A percentile compares a stretch with the other conserved stretches of the same genome.
These are phyloP conservation scores for Oxytropis ochrocephala DNA, from an alignment of 306 rosid genomes.

Conservation along the genomic window DNA sequence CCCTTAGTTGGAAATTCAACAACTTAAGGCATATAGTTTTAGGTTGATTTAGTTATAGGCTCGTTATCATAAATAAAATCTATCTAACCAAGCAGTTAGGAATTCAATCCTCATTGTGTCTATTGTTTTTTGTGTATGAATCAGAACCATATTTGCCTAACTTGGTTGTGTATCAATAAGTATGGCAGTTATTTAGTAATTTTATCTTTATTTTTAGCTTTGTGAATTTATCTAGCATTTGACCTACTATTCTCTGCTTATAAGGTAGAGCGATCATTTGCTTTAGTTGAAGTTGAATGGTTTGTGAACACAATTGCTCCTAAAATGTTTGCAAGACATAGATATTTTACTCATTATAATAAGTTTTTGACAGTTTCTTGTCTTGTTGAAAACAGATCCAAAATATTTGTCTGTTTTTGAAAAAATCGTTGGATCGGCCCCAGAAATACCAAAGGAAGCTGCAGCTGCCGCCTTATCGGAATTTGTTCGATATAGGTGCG, in stretches of 20 bases:
- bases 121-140: too few relatives aligned
- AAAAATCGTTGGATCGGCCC: slow-evolving; percentile 62
- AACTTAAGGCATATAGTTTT: background rate
- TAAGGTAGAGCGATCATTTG: background rate
- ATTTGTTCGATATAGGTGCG: slow-evolving; percentile 82
- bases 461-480: slow-evolving; percentile 95
- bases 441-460: slow-evolving; percentile 92
- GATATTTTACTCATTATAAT: slow-evolving; percentile 5
- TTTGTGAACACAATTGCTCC: background rate
- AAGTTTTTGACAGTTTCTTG: slow-evolving; percentile 12
- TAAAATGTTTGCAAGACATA: background rate
- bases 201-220: background rate
- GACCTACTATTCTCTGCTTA: background rate
- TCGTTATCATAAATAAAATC: background rate
- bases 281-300: slow-evolving; percentile 3
- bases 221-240: background rate
- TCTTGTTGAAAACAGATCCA: slow-evolving; percentile 50
- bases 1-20: background rate
- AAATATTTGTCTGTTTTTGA: slow-evolving; percentile 67
- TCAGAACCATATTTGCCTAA: too few relatives aligned
- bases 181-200: background rate
- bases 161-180: background rate
- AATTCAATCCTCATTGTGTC: too few relatives aligned
- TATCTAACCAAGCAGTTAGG: background rate
- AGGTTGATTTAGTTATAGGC: background rate